Base-by-base conservation (phyloP, 2,329 filamentous ascomycete species). In the Myriosclerotinia duriaeana region DNA sequence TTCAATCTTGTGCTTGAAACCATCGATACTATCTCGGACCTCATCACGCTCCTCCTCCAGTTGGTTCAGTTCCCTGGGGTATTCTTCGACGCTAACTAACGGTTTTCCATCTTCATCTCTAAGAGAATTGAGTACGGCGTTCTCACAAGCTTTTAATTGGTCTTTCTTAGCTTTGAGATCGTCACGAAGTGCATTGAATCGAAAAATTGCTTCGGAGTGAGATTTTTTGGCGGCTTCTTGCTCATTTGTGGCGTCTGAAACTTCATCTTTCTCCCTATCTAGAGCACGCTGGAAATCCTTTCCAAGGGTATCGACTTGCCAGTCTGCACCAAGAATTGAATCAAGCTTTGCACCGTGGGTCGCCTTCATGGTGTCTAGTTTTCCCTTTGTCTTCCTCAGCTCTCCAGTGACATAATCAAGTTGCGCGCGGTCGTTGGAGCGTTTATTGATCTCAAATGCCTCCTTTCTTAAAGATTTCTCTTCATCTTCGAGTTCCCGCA, bases 381-480 rank as follows among this genome's bases (percentile, higher is more conserved):
- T 90, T 44, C 86, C 85, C 76, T 90, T 86, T 65, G 89, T 86
- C 71, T 92, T 89, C 69, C 86, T 85, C 38, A 92, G 78, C 74
- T 97, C 91, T 72, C 93, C 93, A 74, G 90, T 93, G 44, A 93
- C 84, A 72, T 91, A 88, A 66, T 96, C 91, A 14, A 99, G 83
- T 72, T 91, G 89, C 15, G 94, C 95, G 48, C 93, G 85, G 69
- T 96, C 93, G 5, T 89, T 87, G 7, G 93, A 92, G 66, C 91
- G 85, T 66, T 89, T 88, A 2, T 91, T 96, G 67, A 89, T 92
- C 73, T 96, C 90, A 11, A 93, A 85, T 46, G 97, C 85, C 75
- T 98, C 94, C n/a, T 84, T 81, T 54, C 89, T 89, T 38, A 98
- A 82, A 71, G 83, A 87, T 46, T 90, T 87, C 67, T 85, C 89